A percentile compares a stretch with the other conserved stretches of the same genome.
These are phyloP conservation scores for Skeletonema potamos DNA, from an alignment of 108 stramenopile species.

Conservation along the genomic window DNA sequence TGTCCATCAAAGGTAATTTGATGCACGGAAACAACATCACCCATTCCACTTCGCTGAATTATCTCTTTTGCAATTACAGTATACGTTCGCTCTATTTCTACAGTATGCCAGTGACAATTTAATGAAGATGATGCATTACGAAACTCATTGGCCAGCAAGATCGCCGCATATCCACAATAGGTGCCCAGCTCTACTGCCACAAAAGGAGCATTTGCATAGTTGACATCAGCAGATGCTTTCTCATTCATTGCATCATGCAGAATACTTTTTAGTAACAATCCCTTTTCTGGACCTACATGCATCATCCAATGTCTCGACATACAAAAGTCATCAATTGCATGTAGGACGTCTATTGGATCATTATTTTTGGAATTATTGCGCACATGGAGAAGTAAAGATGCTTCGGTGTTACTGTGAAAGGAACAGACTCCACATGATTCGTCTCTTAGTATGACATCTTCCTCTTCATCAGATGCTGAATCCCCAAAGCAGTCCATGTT, in stretches of 20 bases:
- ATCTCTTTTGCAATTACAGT: conserved; percentile 60
- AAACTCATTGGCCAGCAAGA: conserved; percentile 51
- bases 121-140: conserved; percentile 12
- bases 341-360: conserved; percentile 33
- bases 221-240: conserved; percentile 3
- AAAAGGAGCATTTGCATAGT: conserved; percentile 22
- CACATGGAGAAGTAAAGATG: conserved; percentile 53
- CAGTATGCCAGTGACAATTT: conserved; percentile 57
- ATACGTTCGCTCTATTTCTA: conserved; percentile 66
- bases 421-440: conserved; percentile 54
- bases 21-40: conserved; percentile 53
- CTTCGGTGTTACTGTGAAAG: conserved; percentile 67
- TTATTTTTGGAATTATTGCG: conserved; percentile 12
- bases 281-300: conserved; percentile 87
- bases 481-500: conserved; percentile 6
- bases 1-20: conserved; percentile 35
- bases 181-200: conserved; percentile 77
- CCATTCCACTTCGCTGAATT: conserved; percentile 55
- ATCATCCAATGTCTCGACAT: conserved; percentile 89
- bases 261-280: conserved; percentile 37
- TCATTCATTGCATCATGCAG: conserved; percentile 22
- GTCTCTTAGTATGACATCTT: conserved; percentile 13
- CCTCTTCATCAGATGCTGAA: conserved; percentile 3
- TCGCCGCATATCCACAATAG: conserved; percentile 86
- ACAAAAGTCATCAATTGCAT: conserved; percentile 75